Percentiles rank a stretch among this genome's conserved stretches.
These are phyloP conservation scores for Diaporthe vaccinii DNA, from an alignment of 2,329 filamentous ascomycete species.

Conservation along the genomic window DNA sequence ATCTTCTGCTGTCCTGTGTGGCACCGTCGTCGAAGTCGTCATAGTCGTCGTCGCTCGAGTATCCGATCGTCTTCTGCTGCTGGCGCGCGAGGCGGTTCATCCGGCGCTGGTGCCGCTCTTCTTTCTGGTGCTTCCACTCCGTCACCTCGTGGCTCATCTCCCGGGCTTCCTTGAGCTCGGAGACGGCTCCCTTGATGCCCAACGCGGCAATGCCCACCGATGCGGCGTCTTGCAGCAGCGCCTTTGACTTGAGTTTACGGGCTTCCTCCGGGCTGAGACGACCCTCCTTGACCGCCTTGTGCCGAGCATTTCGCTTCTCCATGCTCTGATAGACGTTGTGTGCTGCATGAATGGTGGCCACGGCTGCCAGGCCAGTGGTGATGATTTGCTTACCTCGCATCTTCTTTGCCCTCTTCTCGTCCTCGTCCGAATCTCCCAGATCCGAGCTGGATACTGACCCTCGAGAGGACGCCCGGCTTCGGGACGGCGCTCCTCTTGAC, in stretches of 20 bases:
- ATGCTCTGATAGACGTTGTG: constrained; percentile 71
- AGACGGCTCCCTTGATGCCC: constrained; percentile 69
- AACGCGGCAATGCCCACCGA: constrained; percentile 70
- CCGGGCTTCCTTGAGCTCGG: constrained; percentile 68
- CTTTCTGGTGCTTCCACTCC: constrained; percentile 64
- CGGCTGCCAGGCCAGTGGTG: constrained; percentile 68
- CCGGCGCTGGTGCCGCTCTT: constrained; percentile 63
- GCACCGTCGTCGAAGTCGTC: constrained; percentile 40
- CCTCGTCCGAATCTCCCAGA: constrained; percentile 70
- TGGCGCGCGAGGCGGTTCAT: constrained; percentile 50
- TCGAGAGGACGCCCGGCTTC: constrained; percentile 51
- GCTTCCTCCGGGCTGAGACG: constrained; percentile 64
- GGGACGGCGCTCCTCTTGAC: constrained; percentile 52
- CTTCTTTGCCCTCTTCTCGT: constrained; percentile 66
- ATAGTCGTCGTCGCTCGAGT: constrained; percentile 40
- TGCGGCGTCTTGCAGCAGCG: constrained; percentile 70
- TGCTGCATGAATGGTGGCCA: constrained; percentile 72
- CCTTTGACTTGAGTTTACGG: constrained; percentile 69
- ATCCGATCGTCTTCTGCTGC: constrained; percentile 32
- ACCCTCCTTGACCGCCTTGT: constrained; percentile 67
- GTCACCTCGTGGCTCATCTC: constrained; percentile 63
- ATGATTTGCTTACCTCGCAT: constrained; percentile 74
- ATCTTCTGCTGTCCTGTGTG: constrained; percentile 49
- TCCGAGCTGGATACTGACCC: constrained; percentile 67
- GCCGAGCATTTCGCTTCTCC: constrained; percentile 67